A percentile compares a stretch with the other conserved stretches of the same genome.
Conservation (phyloP, 176 grass and related monocot species). For the Areca catechu region DNA sequence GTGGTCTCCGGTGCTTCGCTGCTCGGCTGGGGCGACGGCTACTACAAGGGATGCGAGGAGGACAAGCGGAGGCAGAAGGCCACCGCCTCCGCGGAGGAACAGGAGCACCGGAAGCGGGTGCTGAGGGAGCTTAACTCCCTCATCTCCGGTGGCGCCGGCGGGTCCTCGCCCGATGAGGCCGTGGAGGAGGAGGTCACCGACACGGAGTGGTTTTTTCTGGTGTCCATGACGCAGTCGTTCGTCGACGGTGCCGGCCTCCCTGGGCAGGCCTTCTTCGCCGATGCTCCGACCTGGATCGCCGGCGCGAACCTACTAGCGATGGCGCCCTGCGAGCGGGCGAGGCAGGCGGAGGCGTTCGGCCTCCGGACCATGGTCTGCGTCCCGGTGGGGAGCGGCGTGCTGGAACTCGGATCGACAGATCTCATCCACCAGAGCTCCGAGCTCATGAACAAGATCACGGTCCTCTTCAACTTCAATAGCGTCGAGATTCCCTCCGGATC, state of each 20-base stretch:
- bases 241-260: conserved; percentile 43
- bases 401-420: conserved; percentile 87
- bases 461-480: conserved; percentile 52
- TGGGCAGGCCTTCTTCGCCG: conserved; percentile 44
- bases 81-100: conserved; percentile 33
- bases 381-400: conserved; percentile 65
- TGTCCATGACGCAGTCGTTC: conserved; percentile 94
- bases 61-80: conserved; percentile 50
- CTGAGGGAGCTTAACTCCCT: conserved; percentile 81
- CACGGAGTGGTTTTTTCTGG: conserved; percentile 98
- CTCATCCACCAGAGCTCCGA: conserved; percentile 54
- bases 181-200: conserved; percentile 93
- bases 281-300: conserved; percentile 45
- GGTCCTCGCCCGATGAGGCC: conserved; percentile 30
- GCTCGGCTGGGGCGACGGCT: conserved; percentile 82
- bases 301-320: conserved; percentile 20
- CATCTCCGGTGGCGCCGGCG: conserved; percentile 36
- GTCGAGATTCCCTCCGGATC: conserved; percentile 1
- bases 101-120: conserved; percentile 86
- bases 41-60: conserved; percentile 85
- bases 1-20: conserved; percentile 38
- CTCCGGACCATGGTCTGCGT: conserved; percentile 90
- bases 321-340: conserved; percentile 57
- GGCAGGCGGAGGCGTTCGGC: conserved; percentile 59
- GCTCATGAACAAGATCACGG: conserved; percentile 50